Evolutionary conservation across 805 yeast species (phyloP).

Genomic region (Debaryomyces hansenii): DNA sequence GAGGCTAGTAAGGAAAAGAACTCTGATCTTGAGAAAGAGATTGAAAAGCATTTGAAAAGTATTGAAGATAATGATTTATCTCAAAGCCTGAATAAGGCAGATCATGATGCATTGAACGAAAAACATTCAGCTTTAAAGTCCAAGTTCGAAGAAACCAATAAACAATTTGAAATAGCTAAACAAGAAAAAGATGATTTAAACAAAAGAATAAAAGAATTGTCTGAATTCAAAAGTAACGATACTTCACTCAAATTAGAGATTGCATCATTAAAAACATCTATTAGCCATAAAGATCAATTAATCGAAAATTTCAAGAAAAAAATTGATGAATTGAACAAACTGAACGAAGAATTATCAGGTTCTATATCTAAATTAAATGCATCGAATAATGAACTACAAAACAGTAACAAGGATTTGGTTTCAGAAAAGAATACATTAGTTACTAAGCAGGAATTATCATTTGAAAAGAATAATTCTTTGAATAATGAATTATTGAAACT

Average conservation of each 20-base stretch:
- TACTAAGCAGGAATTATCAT: slow-evolving; percentile 41
- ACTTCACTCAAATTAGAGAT: slow-evolving; percentile 50
- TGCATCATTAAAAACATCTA: slow-evolving; percentile 44
- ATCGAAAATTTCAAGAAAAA: slow-evolving; percentile 37
- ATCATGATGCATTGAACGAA: slow-evolving; percentile 17
- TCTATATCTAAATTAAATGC: slow-evolving; percentile 39
- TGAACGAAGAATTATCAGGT: slow-evolving; percentile 39
- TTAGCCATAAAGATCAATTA: slow-evolving; percentile 45
- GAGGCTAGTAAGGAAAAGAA: slow-evolving; percentile 5
- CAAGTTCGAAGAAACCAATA: slow-evolving; percentile 7
- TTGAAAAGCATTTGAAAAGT: slow-evolving; percentile 2
- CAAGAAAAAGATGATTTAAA: slow-evolving; percentile 42
- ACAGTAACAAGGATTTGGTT: slow-evolving; percentile 29
- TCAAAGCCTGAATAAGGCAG: slow-evolving; percentile 15
- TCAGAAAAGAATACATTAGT: slow-evolving; percentile 42
- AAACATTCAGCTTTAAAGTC: slow-evolving; percentile 19
- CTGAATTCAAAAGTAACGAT: slow-evolving; percentile 35
- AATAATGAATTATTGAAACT: slow-evolving; percentile 39
- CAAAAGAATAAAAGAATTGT: slow-evolving; percentile 28
- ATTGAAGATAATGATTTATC: slow-evolving; percentile 4
- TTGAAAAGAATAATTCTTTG: slow-evolving; percentile 29
- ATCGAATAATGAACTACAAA: slow-evolving; percentile 39
- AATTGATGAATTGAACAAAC: slow-evolving; percentile 36
- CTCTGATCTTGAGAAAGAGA: slow-evolving; percentile 9
- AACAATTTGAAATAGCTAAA: slow-evolving; percentile 23